These are phyloP conservation scores for Candida sanyaensis DNA, from an alignment of 1,139 yeast species.

Conservation along the genomic window DNA sequence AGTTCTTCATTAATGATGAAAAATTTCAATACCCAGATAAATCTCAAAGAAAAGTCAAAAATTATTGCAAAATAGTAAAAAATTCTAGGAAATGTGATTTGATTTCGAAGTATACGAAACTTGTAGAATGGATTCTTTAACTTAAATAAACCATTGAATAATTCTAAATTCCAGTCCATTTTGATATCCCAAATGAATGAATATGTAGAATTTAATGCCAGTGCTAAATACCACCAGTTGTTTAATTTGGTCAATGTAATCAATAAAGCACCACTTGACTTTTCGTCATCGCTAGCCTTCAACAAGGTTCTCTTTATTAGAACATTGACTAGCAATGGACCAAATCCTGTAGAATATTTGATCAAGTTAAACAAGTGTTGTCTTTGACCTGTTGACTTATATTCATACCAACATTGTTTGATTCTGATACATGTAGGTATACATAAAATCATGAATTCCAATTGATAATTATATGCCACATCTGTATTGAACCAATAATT, in stretches of 20 bases:
- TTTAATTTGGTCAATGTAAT: conserved; percentile 16
- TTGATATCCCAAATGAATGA: conserved; percentile 86
- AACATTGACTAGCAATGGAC: conserved; percentile 58
- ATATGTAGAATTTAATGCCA: conserved; percentile 68
- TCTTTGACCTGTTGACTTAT: conserved; percentile 44
- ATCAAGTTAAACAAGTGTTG: conserved; percentile 68
- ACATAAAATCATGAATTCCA: conserved; percentile 53
- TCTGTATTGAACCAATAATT: conserved; percentile 28
- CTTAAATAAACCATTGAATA: conserved; percentile 36
- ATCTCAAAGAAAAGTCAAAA: conserved; percentile 66
- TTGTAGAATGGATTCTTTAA: conserved; percentile 3
- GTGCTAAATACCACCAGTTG: conserved; percentile 53
- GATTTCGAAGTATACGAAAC: conserved; percentile 10
- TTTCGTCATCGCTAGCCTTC: conserved; percentile 7
- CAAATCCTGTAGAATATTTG: conserved; percentile 70
- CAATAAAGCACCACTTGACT: conserved; percentile 14
- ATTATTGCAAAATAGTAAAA: conserved; percentile 56
- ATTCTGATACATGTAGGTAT: conserved; percentile 75
- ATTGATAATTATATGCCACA: conserved; percentile 25
- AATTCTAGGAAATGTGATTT: conserved; percentile 8
- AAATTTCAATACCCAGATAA: conserved; percentile 70
- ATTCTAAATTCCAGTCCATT: conserved; percentile 84
- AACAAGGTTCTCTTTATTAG: conserved; percentile 29
- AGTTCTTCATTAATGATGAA: conserved; percentile 31
- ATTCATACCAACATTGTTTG: conserved; percentile 80